A percentile compares a stretch with the other conserved stretches of the same genome.
Evolutionary conservation across 1,284 basidiomycete genomes (phyloP).

Genomic region (Marasmius sp.): DNA sequence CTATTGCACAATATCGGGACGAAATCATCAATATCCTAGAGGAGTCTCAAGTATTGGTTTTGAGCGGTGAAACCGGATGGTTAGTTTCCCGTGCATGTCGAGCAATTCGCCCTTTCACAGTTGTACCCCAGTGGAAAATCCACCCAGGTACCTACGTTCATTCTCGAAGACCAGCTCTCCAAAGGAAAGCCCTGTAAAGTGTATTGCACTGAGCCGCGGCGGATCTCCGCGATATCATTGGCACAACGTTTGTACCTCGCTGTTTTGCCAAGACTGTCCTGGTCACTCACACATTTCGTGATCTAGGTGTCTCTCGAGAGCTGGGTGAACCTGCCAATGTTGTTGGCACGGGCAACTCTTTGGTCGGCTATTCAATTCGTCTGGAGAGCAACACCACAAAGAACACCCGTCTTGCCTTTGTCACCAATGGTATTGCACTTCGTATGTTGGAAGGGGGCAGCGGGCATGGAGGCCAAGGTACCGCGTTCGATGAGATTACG

Average conservation of each 20-base stretch:
- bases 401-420: slow-evolving; percentile 81
- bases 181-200: slow-evolving; percentile 88
- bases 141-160: slow-evolving; percentile 94
- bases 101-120: neutral
- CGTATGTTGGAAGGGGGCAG: slow-evolving; percentile 91
- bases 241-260: slow-evolving; percentile 67
- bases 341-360: slow-evolving; percentile 79
- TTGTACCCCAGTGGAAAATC: slow-evolving; percentile 81
- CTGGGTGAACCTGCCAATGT: slow-evolving; percentile 83
- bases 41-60: slow-evolving; percentile 83
- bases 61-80: slow-evolving; percentile 99
- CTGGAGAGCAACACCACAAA: slow-evolving; percentile 87
- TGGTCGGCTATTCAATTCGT: slow-evolving; percentile 95
- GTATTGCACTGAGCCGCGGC: slow-evolving; percentile 93
- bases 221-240: slow-evolving; percentile 96
- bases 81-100: slow-evolving; percentile 29
- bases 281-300: neutral
- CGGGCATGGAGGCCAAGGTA: slow-evolving; percentile 63
- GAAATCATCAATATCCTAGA: slow-evolving; percentile 77
- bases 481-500: slow-evolving; percentile 92
- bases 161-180: slow-evolving; percentile 88
- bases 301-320: slow-evolving; percentile 78
- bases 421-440: slow-evolving; percentile 95
- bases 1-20: slow-evolving; percentile 85
- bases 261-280: slow-evolving; percentile 1